A percentile compares a stretch with the other conserved stretches of the same genome.
These are phyloP conservation scores for Marasmius tenuissimus DNA, from an alignment of 1,284 basidiomycete species.

Conservation along the genomic window DNA sequence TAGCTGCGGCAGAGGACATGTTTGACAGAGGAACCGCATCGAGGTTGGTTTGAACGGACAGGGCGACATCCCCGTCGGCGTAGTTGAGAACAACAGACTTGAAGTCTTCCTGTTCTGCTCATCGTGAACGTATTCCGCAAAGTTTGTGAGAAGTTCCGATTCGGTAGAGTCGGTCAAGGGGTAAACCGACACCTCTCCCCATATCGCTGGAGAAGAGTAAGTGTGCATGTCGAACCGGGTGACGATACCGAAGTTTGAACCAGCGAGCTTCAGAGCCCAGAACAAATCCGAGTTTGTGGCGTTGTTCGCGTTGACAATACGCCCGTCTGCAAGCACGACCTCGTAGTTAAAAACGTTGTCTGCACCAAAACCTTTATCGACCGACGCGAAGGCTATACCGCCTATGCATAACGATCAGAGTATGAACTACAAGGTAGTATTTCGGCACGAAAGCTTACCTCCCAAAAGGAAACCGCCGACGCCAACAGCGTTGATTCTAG, in stretches of 20 bases:
- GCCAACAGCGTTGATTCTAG: not conserved
- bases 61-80: too few relatives aligned
- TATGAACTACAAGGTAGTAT: not conserved
- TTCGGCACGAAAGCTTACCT: not conserved
- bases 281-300: conserved; percentile 5
- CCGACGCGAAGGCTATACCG: conserved; percentile 8
- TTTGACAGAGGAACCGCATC: too few relatives aligned
- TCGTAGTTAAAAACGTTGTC: conserved; percentile 13
- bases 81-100: too few relatives aligned
- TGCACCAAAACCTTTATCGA: conserved; percentile 4
- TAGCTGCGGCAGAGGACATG: too few relatives aligned
- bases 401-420: not conserved
- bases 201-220: not conserved
- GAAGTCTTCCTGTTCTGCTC: too few relatives aligned
- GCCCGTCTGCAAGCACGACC: conserved; percentile 12
- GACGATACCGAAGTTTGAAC: conserved; percentile 16
- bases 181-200: not conserved
- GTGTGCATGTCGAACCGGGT: conserved; percentile 13
- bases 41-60: too few relatives aligned
- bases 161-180: not conserved
- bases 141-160: not conserved
- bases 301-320: conserved; percentile 10
- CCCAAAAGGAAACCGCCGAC: not conserved
- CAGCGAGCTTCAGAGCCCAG: conserved; percentile 13
- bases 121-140: not conserved